Evolutionary conservation across 2,329 filamentous ascomycete species (phyloP).

Genomic region (Monilinia vaccinii-corymbosi): DNA sequence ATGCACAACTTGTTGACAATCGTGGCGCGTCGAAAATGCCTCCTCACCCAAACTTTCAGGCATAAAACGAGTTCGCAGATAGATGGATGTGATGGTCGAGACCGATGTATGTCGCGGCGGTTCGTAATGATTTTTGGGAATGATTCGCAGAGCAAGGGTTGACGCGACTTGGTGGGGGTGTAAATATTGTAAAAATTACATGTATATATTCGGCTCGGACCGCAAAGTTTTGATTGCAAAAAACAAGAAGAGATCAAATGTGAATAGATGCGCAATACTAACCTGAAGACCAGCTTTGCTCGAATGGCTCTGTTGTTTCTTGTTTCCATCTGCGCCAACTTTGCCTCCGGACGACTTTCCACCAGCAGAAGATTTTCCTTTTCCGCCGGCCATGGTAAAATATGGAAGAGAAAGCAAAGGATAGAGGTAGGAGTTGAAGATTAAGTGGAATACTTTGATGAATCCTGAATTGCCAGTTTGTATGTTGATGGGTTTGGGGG

Average conservation of each 20-base stretch:
- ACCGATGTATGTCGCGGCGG: not conserved
- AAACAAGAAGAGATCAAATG: not conserved
- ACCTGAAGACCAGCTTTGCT: constrained; percentile 32
- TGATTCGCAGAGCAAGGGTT: constrained; percentile 12
- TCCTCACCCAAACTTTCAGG: not conserved
- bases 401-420: not conserved
- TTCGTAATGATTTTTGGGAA: not conserved
- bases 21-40: constrained; percentile 18
- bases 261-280: constrained; percentile 18
- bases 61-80: not conserved
- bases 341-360: constrained; percentile 32
- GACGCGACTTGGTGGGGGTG: constrained; percentile 28
- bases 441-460: constrained; percentile 1
- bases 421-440: constrained; percentile 15
- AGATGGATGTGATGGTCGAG: not conserved
- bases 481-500: constrained; percentile 12
- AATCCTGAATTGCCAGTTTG: not conserved
- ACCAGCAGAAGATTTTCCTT: constrained; percentile 31
- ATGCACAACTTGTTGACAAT: constrained; percentile 17
- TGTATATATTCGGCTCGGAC: not conserved
- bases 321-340: constrained; percentile 28
- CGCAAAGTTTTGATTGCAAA: not conserved
- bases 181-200: constrained; percentile 11
- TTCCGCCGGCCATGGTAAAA: constrained; percentile 29
- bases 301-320: constrained; percentile 32